Evolutionary conservation across 352 stramenopile genomes (phyloP), one percentile per base, ranked within the genome.

Genomic region (Blastocystis sp.): DNA sequence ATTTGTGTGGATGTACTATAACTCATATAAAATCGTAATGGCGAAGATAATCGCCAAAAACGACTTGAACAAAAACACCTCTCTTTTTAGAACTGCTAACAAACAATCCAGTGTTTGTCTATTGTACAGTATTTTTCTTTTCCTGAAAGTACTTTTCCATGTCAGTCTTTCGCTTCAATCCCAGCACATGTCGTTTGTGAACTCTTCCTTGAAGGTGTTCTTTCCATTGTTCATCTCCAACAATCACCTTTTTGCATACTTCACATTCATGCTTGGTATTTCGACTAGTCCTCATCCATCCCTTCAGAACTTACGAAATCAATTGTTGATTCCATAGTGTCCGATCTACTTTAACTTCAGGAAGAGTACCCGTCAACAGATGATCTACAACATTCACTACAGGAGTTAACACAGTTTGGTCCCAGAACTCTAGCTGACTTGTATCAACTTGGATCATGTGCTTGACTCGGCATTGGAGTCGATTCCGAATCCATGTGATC

Each of bases 401-500:
- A 44, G 93, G 93, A 24, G 90, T 90, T 7, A 91, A 91, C 33
- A 95, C 94, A 5, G 90, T 59, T 6, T 90, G 56, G 6, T 92
- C 90, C 94, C 93, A 96, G 24, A 92, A 87, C 7, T 80, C 40
- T 13, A 95, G 90, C 82, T 95, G 91, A 84, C 92, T 95, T 68
- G 93, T 95, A 76, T 96, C 93, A 0, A 96, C 89, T 80, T 94
- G 91, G 80, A 95, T 95, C 30, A 96, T 93, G 11, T 93, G 94
- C 58, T 95, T 94, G 79, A 94, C 95, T 33, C 93, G 93, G 27
- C 93, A 93, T 58, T 95, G 92, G 70, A 96, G 95, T 44, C 92
- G 93, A 76, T 95, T 96, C 51, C 93, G 93, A 80, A 96, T 95
- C 94, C 94, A 96, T 68, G 93, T 93, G 42, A 96, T 91, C 89